phyloP scores from a whole-genome alignment of 495 filamentous ascomycete species.

The Tuber melanosporum region DNA sequence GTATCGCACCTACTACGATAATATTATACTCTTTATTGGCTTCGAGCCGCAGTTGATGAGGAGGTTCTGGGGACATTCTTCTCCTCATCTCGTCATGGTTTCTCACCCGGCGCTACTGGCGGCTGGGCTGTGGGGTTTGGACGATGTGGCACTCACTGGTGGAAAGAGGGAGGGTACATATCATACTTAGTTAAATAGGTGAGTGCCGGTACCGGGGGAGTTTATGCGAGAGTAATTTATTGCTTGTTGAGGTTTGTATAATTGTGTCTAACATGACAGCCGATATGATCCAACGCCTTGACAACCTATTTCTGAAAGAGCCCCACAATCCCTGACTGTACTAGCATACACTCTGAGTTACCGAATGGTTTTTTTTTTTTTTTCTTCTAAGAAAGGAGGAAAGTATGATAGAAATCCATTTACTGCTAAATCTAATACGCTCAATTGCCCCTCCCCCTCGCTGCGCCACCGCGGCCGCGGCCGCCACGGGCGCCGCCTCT shows the following conservation, averaged over 20 bases:
- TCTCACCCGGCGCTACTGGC: not conserved
- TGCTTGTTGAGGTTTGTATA: not conserved
- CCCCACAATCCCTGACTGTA: not conserved
- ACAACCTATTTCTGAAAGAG: not conserved
- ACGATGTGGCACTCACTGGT: not conserved
- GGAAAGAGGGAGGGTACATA: not conserved
- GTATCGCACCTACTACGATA: not conserved
- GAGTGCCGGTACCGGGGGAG: not conserved
- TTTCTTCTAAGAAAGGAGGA: not conserved
- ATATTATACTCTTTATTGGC: not conserved
- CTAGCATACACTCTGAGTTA: not conserved
- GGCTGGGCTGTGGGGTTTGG: not conserved
- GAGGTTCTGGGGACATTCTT: not conserved
- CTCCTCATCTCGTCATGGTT: not conserved
- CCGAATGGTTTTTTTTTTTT: not conserved
- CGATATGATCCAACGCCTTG: not conserved
- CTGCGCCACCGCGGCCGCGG: not conserved
- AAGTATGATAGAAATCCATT: not conserved
- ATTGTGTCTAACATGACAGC: not conserved
- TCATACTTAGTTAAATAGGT: too few relatives aligned
- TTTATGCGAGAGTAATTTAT: not conserved
- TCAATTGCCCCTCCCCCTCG: not conserved
- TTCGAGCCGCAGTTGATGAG: not conserved
- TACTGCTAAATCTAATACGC: not conserved
- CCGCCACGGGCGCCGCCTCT: not conserved